These are phyloP conservation scores for Yamadazyma dushanensis DNA, from an alignment of 1,139 yeast species.

Conservation along the genomic window DNA sequence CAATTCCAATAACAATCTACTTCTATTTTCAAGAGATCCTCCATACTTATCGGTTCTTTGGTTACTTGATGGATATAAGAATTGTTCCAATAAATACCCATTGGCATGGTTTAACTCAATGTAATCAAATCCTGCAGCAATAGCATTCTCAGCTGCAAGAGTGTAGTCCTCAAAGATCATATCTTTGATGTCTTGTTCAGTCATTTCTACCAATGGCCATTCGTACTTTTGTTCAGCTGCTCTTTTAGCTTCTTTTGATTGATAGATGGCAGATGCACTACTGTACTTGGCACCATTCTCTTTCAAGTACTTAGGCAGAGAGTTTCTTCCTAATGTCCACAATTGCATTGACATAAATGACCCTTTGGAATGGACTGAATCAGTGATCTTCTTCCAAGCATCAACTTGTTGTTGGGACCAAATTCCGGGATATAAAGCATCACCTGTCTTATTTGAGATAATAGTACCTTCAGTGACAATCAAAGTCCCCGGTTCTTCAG, in stretches of 20 bases:
- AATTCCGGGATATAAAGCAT: conserved; percentile 48
- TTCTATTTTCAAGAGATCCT: conserved; percentile 61
- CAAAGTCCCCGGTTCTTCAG: conserved; percentile 52
- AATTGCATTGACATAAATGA: conserved; percentile 58
- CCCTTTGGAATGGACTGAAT: conserved; percentile 53
- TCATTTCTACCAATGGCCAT: conserved; percentile 39
- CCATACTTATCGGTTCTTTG: conserved; percentile 71
- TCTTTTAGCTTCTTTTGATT: conserved; percentile 21
- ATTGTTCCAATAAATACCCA: conserved; percentile 68
- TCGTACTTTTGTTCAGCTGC: conserved; percentile 29
- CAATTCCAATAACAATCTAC: conserved; percentile 56
- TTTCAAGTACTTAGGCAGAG: conserved; percentile 43
- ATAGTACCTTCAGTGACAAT: conserved; percentile 41
- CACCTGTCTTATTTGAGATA: conserved; percentile 23
- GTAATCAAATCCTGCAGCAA: conserved; percentile 67
- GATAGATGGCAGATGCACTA: conserved; percentile 28
- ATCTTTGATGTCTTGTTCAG: conserved; percentile 44
- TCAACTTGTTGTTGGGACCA: conserved; percentile 45
- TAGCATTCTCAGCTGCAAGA: conserved; percentile 47
- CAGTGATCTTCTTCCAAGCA: conserved; percentile 51
- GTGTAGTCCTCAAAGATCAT: conserved; percentile 35
- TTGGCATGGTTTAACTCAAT: conserved; percentile 70
- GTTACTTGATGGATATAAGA: conserved; percentile 49
- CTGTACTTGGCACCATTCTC: conserved; percentile 25
- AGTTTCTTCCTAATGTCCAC: conserved; percentile 62